Evolutionary conservation across 2,329 filamentous ascomycete species (phyloP).

Genomic region (Ophiostoma ulmi): DNA sequence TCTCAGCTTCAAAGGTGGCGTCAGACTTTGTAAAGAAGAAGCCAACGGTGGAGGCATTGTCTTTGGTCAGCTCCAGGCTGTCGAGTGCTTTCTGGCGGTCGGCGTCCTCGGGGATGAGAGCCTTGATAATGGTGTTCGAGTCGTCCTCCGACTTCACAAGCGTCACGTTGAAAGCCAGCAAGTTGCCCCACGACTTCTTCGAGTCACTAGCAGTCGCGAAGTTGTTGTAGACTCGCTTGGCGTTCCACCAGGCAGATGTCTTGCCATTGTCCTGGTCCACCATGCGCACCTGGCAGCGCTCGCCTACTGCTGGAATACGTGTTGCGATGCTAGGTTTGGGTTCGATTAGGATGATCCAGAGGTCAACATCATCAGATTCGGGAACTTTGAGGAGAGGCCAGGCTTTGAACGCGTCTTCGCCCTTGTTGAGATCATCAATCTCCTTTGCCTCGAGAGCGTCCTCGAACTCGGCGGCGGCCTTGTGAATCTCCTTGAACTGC

Average conservation of each 20-base stretch:
- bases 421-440: conserved; percentile 36
- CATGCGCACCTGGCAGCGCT: conserved; percentile 22
- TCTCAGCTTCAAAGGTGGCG: conserved; percentile 27
- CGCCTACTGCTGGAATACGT: conserved; percentile 25
- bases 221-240: conserved; percentile 23
- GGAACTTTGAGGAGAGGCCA: conserved; percentile 25
- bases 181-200: conserved; percentile 21
- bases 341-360: conserved; percentile 27
- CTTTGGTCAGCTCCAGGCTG: conserved; percentile 14
- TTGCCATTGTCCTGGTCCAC: conserved; percentile 13
- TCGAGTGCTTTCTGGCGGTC: conserved; percentile 13
- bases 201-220: conserved; percentile 16
- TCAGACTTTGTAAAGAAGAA: conserved; percentile 26
- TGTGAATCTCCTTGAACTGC: conserved; percentile 25
- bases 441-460: conserved; percentile 29
- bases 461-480: conserved; percentile 25
- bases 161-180: conserved; percentile 25
- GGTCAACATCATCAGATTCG: conserved; percentile 18
- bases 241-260: conserved; percentile 25
- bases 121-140: conserved; percentile 11
- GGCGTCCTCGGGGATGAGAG: conserved; percentile 20
- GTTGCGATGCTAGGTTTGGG: conserved; percentile 2
- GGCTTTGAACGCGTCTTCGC: conserved; percentile 26
- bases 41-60: conserved; percentile 22
- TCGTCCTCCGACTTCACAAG: conserved; percentile 17